These are phyloP conservation scores for Trichoderma gracile DNA, from an alignment of 2,329 filamentous ascomycete species.

Conservation along the genomic window DNA sequence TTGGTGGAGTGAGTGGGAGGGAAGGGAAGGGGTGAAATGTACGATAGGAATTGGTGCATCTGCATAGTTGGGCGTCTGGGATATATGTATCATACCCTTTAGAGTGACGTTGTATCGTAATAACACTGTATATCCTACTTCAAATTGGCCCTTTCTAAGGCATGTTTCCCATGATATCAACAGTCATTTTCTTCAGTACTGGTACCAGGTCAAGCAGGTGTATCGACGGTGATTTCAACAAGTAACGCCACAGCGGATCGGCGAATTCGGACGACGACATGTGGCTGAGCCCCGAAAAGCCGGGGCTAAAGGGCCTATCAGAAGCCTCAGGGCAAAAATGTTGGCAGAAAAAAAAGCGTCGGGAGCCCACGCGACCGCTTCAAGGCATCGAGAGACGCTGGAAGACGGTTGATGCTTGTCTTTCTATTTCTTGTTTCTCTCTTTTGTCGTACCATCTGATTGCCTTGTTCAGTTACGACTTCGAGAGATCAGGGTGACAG, in stretches of 20 bases:
- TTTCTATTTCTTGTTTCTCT: background rate
- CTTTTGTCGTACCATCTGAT: background rate
- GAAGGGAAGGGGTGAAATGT: background rate
- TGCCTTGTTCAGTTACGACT: background rate
- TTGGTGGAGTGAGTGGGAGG: conserved; percentile 27
- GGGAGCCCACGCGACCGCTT: conserved; percentile 18
- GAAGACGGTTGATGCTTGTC: background rate
- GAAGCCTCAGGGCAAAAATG: conserved; percentile 17
- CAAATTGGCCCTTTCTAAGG: too few relatives aligned
- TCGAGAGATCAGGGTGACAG: background rate
- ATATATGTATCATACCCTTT: background rate
- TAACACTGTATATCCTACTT: too few relatives aligned
- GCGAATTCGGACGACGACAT: background rate
- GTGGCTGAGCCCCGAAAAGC: conserved; percentile 9
- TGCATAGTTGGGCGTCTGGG: conserved; percentile 16
- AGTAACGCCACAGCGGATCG: conserved; percentile 21
- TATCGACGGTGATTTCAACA: conserved; percentile 5
- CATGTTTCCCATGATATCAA: background rate
- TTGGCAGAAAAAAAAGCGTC: conserved; percentile 5
- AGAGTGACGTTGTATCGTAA: background rate
- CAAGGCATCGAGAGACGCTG: conserved; percentile 16
- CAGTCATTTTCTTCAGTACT: background rate
- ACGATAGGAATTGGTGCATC: conserved; percentile 1
- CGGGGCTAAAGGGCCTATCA: conserved; percentile 5
- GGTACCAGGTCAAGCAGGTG: too few relatives aligned